Evolutionary conservation across 805 yeast species (phyloP).

Genomic region (Schizosaccharomyces octosporus): DNA sequence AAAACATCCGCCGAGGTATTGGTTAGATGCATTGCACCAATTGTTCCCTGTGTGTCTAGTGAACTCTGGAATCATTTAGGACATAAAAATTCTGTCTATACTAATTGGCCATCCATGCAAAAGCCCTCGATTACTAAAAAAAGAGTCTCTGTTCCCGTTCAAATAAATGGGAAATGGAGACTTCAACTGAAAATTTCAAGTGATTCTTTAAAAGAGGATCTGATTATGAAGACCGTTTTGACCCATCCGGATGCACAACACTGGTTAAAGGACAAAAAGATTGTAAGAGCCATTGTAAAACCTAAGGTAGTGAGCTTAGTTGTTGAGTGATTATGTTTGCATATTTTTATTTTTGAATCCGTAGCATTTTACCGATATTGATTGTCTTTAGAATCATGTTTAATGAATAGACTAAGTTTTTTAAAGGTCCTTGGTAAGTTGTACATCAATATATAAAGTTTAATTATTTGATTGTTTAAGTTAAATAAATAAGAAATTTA

Average conservation of each 20-base stretch:
- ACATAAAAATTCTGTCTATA: neutral
- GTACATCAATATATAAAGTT: no score
- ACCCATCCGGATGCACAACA: neutral
- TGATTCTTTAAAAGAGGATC: neutral
- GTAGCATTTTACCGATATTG: neutral
- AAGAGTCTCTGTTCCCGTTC: neutral
- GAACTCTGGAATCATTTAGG: neutral
- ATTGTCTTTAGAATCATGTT: no score
- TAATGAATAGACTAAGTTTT: no score
- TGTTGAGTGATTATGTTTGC: neutral
- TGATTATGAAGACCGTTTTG: neutral
- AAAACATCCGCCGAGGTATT: constrained; percentile 9
- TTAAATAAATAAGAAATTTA: no score
- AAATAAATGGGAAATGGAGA: neutral
- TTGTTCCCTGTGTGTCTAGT: neutral
- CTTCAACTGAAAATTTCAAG: neutral
- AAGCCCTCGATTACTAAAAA: neutral
- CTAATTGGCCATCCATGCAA: neutral
- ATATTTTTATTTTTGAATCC: neutral
- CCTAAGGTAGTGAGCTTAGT: neutral
- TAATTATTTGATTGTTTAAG: no score
- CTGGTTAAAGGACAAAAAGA: neutral
- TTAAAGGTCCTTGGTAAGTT: no score
- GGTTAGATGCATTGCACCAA: constrained; percentile 13
- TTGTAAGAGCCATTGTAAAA: neutral